Conservation (phyloP, 495 filamentous ascomycete species). For the Tuber brumale region DNA sequence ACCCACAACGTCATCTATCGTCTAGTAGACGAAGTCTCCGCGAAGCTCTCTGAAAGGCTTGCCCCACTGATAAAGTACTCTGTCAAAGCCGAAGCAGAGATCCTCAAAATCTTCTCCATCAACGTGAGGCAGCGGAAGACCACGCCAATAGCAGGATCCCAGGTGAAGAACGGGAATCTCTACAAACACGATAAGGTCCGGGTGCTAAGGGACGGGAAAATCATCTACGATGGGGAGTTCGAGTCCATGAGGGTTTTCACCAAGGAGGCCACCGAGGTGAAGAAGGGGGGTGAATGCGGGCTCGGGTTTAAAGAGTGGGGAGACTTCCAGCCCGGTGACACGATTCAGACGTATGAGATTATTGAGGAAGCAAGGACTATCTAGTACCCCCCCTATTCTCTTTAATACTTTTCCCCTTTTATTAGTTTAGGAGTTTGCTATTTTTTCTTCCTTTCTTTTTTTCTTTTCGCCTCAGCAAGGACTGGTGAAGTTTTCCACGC, state of each 20-base stretch:
- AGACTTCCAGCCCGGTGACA: slow-evolving; percentile 72
- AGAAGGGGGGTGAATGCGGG: slow-evolving; percentile 87
- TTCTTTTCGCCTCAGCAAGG: neutral
- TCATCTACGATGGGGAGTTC: slow-evolving; percentile 76
- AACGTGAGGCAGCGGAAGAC: slow-evolving; percentile 63
- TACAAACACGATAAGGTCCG: slow-evolving; percentile 56
- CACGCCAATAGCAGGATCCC: slow-evolving; percentile 75
- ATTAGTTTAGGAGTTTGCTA: neutral
- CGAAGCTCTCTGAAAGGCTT: slow-evolving; percentile 59
- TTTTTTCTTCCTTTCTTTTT: neutral
- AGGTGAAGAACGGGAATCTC: slow-evolving; percentile 74
- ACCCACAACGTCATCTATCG: slow-evolving; percentile 91
- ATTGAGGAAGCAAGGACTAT: slow-evolving; percentile 62
- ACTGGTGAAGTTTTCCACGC: neutral
- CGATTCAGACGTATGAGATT: slow-evolving; percentile 80
- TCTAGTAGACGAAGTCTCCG: slow-evolving; percentile 74
- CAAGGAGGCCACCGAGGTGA: slow-evolving; percentile 81
- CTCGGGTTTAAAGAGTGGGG: slow-evolving; percentile 76
- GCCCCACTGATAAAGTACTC: slow-evolving; percentile 56
- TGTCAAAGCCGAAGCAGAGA: slow-evolving; percentile 82
- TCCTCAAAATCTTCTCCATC: slow-evolving; percentile 75
- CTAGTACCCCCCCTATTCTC: slow-evolving; percentile 41
- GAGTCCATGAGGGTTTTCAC: slow-evolving; percentile 82
- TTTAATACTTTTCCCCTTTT: neutral
- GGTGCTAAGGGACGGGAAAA: slow-evolving; percentile 58